A percentile compares a stretch with the other conserved stretches of the same genome.
Conservation (phyloP, 768 basidiomycete species). For the Phylloporus sp. region DNA sequence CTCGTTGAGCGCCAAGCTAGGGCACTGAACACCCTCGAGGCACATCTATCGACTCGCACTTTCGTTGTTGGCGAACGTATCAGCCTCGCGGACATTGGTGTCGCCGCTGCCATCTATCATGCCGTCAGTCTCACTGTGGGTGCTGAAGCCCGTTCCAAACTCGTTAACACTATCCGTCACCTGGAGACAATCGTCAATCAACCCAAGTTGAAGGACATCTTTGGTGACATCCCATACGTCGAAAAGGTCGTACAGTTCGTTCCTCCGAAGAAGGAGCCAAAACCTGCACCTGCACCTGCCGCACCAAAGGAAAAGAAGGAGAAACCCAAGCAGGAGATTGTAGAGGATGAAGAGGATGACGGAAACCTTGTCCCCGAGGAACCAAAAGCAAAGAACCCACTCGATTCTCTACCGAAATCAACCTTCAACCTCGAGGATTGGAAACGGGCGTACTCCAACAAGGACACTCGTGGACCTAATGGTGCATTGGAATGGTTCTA, state of each 20-base stretch:
- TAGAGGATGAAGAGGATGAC: slow-evolving; percentile 72
- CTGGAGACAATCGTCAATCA: slow-evolving; percentile 87
- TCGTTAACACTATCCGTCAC: slow-evolving; percentile 79
- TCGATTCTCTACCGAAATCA: slow-evolving; percentile 87
- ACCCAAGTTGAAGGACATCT: slow-evolving; percentile 65
- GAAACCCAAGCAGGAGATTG: slow-evolving; percentile 52
- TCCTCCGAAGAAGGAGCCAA: slow-evolving; percentile 71
- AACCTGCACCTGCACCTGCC: slow-evolving; percentile 39
- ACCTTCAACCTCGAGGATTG: slow-evolving; percentile 90
- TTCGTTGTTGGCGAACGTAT: slow-evolving; percentile 94
- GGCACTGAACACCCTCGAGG: slow-evolving; percentile 65
- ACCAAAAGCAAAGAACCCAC: slow-evolving; percentile 93
- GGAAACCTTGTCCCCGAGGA: slow-evolving; percentile 68
- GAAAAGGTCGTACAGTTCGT: slow-evolving; percentile 71
- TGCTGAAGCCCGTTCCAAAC: slow-evolving; percentile 56
- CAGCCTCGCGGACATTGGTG: slow-evolving; percentile 82
- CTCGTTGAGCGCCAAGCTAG: slow-evolving; percentile 52
- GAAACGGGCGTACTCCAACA: slow-evolving; percentile 98
- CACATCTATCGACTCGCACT: slow-evolving; percentile 71
- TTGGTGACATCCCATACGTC: slow-evolving; percentile 52
- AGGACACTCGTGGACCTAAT: slow-evolving; percentile 82
- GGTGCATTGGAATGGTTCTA: slow-evolving; percentile 97
- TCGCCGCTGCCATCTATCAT: slow-evolving; percentile 57
- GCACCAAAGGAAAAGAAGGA: slow-evolving; percentile 55
- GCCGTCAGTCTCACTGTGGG: slow-evolving; percentile 60